phyloP scores from a whole-genome alignment of 805 yeast species.

The Lipomyces japonicus region DNA sequence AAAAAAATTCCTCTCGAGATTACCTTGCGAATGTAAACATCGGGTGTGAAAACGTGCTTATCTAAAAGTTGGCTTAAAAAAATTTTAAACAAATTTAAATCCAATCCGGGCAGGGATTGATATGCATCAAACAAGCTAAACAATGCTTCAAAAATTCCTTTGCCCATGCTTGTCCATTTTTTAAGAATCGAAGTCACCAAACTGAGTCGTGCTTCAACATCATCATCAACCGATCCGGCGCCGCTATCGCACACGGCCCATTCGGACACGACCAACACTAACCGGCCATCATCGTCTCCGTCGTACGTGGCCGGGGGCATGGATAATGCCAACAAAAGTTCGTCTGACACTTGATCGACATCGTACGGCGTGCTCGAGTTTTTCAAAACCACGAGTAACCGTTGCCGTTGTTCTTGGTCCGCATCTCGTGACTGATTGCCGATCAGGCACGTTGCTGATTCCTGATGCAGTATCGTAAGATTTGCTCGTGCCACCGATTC shows the following conservation, averaged over 20 bases:
- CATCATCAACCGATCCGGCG: too few species aligned
- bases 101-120: conserved; percentile 32
- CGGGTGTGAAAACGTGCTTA: conserved; percentile 50
- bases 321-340: conserved; percentile 24
- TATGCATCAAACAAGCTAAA: conserved; percentile 29
- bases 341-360: conserved; percentile 25
- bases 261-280: conserved; percentile 29
- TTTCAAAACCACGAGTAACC: conserved; percentile 25
- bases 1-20: conserved; percentile 85
- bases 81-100: conserved; percentile 36
- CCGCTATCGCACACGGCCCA: conserved; percentile 34
- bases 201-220: conserved; percentile 27
- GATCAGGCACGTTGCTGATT: conserved; percentile 30
- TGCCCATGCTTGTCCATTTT: conserved; percentile 17
- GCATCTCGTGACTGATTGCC: conserved; percentile 4
- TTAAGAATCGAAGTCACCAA: conserved; percentile 28
- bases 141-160: conserved; percentile 32
- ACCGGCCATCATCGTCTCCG: conserved; percentile 12
- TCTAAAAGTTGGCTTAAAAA: conserved; percentile 47
- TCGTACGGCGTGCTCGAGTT: conserved; percentile 16
- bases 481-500: conserved; percentile 19
- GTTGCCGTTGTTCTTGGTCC: conserved; percentile 27
- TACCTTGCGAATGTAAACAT: conserved; percentile 69
- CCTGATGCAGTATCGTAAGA: conserved; percentile 16
- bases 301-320: conserved; percentile 27